Evolutionary conservation across 140 eudicot genomes (phyloP), one percentile per base, ranked within the genome.

Genomic region (Ambrosia hybrid): DNA sequence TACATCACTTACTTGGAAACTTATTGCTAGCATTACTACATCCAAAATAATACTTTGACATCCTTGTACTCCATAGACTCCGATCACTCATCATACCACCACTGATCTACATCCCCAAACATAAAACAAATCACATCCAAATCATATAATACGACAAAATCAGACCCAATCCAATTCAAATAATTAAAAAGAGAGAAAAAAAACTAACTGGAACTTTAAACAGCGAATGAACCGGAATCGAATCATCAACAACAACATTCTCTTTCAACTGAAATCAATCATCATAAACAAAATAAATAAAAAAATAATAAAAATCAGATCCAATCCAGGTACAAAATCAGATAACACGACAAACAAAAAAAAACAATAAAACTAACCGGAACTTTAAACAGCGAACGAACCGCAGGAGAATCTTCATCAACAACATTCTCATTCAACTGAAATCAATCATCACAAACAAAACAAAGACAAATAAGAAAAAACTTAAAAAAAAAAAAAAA

Each of bases 1-100:
- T 15, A 17, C 30, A 63, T 46, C 26, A 87, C 98, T 57, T 77
- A 93, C 98, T 84, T 17, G 89, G 86, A 81, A 87, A 93, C 71
- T 79, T 86, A 57, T 7, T 67, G 86, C 89, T 87, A 65, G 96
- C 86, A 78, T 86, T 86, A 61, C 97, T 85, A 81, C 98, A 93
- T 41, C 98, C 98, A 49, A 77, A 79, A 74, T 82, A 90, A 62
- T 80, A 88, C 37, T 76, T 73, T 0, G 96, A 89, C 70, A 77
- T 79, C 58, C 82, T 73, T 10, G 94, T 74, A 43, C 74, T 87
- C 96, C 97, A 93, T 36, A 93, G 77, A 83, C 83, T 82, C 16
- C 81, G 87, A 75, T 72, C 51, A 67, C 57, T 76, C 72, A 57
- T 71, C 67, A 26, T 79, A 70, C 86, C 87, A 65, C 88, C 91